phyloP scores from a whole-genome alignment of 208 protist species.

The Eutreptiella sp. region DNA sequence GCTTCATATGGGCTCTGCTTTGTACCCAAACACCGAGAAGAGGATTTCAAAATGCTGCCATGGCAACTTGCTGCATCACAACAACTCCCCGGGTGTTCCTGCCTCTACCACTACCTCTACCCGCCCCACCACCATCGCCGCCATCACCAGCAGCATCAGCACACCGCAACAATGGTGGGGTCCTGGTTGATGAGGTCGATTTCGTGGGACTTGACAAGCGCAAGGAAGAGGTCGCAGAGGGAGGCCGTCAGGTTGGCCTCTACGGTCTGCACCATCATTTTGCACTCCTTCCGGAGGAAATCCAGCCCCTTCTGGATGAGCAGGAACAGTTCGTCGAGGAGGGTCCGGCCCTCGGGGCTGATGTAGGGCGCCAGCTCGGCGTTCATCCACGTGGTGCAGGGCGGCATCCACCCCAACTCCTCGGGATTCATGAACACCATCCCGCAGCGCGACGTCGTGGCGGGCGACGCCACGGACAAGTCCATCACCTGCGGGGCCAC shows the following conservation, averaged over 20 bases:
- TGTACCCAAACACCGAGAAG: no score
- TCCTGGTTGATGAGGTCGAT: no score
- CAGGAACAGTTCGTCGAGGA: constrained; percentile 79
- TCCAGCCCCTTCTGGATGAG: constrained; percentile 69
- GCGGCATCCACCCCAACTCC: constrained; percentile 84
- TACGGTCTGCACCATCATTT: constrained; percentile 69
- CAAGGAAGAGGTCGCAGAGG: constrained; percentile 80
- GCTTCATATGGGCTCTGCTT: no score
- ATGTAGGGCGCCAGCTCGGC: constrained; percentile 58
- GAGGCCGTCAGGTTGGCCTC: constrained; percentile 82
- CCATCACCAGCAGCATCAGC: no score
- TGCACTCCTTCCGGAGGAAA: constrained; percentile 66
- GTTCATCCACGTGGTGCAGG: constrained; percentile 75
- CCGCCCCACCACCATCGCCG: no score
- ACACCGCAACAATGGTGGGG: no score
- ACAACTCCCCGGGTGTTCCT: no score
- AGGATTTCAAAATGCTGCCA: no score
- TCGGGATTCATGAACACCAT: constrained; percentile 93
- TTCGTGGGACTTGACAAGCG: constrained; percentile 57
- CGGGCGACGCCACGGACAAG: constrained; percentile 92
- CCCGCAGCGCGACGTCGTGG: constrained; percentile 94
- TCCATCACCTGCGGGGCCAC: constrained; percentile 94
- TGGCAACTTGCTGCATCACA: no score
- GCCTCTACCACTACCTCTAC: no score
- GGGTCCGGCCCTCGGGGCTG: constrained; percentile 60